Base-by-base conservation (phyloP, 2,329 filamentous ascomycete genomes). In the Microcera coccophila region DNA sequence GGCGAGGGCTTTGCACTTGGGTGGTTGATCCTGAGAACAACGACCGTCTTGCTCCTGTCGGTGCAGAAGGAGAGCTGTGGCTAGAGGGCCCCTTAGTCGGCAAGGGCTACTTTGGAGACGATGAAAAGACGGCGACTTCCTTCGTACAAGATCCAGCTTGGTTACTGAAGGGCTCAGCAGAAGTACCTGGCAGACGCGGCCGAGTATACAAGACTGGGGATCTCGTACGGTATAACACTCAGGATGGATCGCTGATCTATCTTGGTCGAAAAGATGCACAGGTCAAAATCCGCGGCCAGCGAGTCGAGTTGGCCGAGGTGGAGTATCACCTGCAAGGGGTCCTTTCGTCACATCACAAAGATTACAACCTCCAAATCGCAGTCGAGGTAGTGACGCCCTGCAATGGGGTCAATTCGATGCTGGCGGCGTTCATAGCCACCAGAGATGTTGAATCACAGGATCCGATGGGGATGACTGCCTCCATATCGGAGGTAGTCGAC, bases 141-240 rank as follows among this genome's bases (percentile, higher is more conserved):
- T 79, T 58, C 17, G 42, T 79, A 38, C 63, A 75, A 16, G 54
- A 62, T 19, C 63, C 68, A 21, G 63, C 66, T 0, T 61, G 52
- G 51, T 41, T 57, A 0, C 9, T 29, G 2, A 3, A 24, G 4
- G 39, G 44, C n/a, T n/a, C n/a, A n/a, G n/a, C n/a, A n/a, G n/a
- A n/a, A n/a, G n/a, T n/a, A n/a, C n/a, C n/a, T n/a, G n/a, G 36
- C 2, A 45, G 37, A 8, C 22, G n/a, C 4, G 41, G 44, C 2
- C 34, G 56, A 4, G 29, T 71, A 5, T 78, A 74, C 51, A 70
- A 69, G 44, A 75, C 74, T 2, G 74, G 74, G 4, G 74, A 78
- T 50, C 59, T 78, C 2, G 74, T 63, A 3, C 51, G 54, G 19
- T 73, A 73, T 29, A 60, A 68, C n/a, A n/a, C n/a, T 26, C 50